Evolutionary conservation across 257 asterid genomes (phyloP).

Genomic region (Phtheirospermum japonicum): DNA sequence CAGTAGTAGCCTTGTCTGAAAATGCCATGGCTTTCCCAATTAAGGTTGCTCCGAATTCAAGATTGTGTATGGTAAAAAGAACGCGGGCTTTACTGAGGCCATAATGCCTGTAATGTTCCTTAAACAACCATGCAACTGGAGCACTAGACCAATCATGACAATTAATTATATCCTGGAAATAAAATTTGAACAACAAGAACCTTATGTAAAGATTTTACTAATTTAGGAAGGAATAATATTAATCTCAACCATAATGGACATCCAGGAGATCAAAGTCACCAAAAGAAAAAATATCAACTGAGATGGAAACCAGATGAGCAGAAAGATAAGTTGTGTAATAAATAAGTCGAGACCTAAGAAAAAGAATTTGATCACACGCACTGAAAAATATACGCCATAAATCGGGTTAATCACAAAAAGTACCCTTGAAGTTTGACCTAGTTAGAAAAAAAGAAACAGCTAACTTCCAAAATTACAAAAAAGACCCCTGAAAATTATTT

Average conservation of each 20-base stretch:
- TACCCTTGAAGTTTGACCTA: too few relatives aligned
- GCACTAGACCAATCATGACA: constrained; percentile 99
- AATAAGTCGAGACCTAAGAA: constrained; percentile 10
- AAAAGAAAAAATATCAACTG: too few relatives aligned
- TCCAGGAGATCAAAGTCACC: constrained; percentile 20
- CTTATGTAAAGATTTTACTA: constrained; percentile 3
- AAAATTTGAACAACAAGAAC: constrained; percentile 26
- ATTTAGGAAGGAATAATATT: constrained; percentile 12
- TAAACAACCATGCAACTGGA: constrained; percentile 94
- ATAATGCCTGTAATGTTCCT: constrained; percentile 81
- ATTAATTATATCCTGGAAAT: constrained; percentile 80
- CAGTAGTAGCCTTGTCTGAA: constrained; percentile 91
- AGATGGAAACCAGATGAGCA: background rate
- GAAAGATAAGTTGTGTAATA: constrained; percentile 9
- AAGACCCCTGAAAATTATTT: too few relatives aligned
- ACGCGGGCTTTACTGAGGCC: constrained; percentile 85
- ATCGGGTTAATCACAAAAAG: too few relatives aligned
- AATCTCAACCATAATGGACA: constrained; percentile 19
- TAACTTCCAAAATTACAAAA: too few relatives aligned
- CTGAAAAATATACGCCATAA: background rate
- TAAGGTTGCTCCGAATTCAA: constrained; percentile 79
- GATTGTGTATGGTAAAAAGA: constrained; percentile 96
- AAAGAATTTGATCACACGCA: constrained; percentile 1
- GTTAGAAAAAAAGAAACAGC: too few relatives aligned
- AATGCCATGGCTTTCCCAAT: constrained; percentile 76